Base-by-base conservation (phyloP, 305 asterid species). In the Solanum hybrid region DNA sequence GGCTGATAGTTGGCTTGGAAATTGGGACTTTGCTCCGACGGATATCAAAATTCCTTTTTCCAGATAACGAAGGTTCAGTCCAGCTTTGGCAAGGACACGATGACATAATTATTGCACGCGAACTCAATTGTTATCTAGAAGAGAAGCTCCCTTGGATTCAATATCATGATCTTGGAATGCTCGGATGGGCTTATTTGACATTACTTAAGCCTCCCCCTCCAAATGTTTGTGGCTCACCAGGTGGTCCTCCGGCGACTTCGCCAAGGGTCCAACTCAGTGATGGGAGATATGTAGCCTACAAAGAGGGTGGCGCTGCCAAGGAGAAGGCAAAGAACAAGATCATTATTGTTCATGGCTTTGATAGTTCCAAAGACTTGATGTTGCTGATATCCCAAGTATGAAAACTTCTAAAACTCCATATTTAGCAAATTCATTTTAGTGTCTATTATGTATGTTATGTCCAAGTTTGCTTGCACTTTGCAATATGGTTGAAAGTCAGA, bases 221-320 rank as follows among this genome's bases (percentile, higher is more conserved):
- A 18, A 95, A 91, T 89, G 87, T 90, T 74, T 96, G 98, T 74
- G 96, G 98, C 85, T 92, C 95, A 2, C 95, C 93, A 1, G 95
- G 95, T 26, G 96, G 97, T 26, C 97, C 98, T 35, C 94, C 91
- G 2, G 94, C 95, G 82, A 93, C 94, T 61, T 94, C 96, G 3
- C 94, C 95, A 3, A 92, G 97, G 90, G 90, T 95, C 83, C 92
- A 94, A 86, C 96, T 95, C n/a, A 89, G 87, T 22, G 94, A 95
- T 35, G 73, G 98, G 97, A 95, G 98, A 92, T 92, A 94, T 93
- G 89, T 96, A 92, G 92, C 98, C 4, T 95, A 95, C 91, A 92
- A 92, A 91, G 96, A 94, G 91, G 90, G 78, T 34, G 97, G 97
- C 42, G 88, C 90, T 57, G 22, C 93, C 67, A 94, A 92, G 90